Base-by-base conservation (phyloP, 169 alveolate genomes). In the Plasmodium inui region DNA sequence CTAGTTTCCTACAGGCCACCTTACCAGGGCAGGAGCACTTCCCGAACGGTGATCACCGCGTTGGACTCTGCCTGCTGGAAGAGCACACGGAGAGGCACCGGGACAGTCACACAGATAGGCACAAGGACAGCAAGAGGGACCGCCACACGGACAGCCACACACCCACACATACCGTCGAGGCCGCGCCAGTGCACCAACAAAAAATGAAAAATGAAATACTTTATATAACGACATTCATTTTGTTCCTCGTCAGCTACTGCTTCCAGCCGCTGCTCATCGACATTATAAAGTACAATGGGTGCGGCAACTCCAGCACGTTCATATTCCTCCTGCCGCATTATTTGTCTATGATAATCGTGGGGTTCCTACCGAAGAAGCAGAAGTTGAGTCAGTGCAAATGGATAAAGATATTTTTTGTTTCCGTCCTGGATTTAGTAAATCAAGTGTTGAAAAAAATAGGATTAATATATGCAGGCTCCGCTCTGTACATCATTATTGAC, bases 391-490 rank as follows among this genome's bases (percentile, higher is more conserved):
- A 95, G 22, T 95, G 97, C 79, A 78, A 95, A 81, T 95, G 97
- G 97, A 83, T 94, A 61, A 93, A 84, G 74, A 95, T 95, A 41
- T 55, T 93, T 19, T 53, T 95, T 83, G 95, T 95, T 17, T 93
- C 96, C 8, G 9, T 83, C 30, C 28, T 92, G n/a, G 97, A 95
- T 83, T 73, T 95, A 44, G 80, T 95, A 44, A 95, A 93, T 78
- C 97, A 95, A 67, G 93, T 93, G 14, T 79, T 95, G 6, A 95
- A 95, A 92, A 95, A 95, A 95, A 94, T 92, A 37, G 97, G 97
- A 8, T 28, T 95, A 50, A 50, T 95, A n/a, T 93, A 85, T 67
- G 93, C 97, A 7, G 97, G 97, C 2, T 93, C 97, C 3, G 96
- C 96, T 12, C 89, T 95, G 76, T 95, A 95, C 72, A 92, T 92